phyloP scores from a whole-genome alignment of 163 green algal genomes.

The Scenedesmus sp. region DNA sequence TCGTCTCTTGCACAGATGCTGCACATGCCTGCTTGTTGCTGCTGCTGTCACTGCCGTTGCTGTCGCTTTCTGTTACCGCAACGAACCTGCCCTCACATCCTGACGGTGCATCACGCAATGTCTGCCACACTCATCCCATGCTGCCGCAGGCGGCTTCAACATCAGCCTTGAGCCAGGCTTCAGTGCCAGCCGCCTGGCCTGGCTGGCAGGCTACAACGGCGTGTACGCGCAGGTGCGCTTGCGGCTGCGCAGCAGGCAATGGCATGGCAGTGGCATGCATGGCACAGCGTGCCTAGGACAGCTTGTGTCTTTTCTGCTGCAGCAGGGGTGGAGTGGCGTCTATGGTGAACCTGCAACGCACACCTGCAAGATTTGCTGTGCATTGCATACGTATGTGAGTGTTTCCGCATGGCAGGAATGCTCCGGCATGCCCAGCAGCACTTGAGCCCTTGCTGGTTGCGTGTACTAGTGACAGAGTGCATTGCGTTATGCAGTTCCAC shows the following conservation, averaged over 20 bases:
- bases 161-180: slow-evolving; percentile 87
- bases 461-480: no score
- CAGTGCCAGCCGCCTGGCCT: slow-evolving; percentile 75
- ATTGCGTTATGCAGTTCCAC: no score
- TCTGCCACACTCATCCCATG: no score
- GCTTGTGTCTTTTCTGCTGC: no score
- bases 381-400: neutral
- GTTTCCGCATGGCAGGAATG: neutral
- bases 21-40: neutral
- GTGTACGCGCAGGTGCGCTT: slow-evolving; percentile 80
- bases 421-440: neutral
- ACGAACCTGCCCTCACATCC: neutral
- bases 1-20: neutral
- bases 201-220: slow-evolving; percentile 87
- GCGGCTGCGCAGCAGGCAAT: neutral
- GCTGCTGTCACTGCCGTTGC: neutral
- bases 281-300: no score
- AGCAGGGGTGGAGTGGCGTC: no score
- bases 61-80: neutral
- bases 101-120: neutral
- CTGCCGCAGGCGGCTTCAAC: slow-evolving; percentile 86
- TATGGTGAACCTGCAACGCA: no score
- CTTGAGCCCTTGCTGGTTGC: no score
- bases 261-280: neutral
- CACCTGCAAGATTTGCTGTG: neutral